Conservation (phyloP, 176 grass and related monocot genomes). For the Cenchrus americanus region DNA sequence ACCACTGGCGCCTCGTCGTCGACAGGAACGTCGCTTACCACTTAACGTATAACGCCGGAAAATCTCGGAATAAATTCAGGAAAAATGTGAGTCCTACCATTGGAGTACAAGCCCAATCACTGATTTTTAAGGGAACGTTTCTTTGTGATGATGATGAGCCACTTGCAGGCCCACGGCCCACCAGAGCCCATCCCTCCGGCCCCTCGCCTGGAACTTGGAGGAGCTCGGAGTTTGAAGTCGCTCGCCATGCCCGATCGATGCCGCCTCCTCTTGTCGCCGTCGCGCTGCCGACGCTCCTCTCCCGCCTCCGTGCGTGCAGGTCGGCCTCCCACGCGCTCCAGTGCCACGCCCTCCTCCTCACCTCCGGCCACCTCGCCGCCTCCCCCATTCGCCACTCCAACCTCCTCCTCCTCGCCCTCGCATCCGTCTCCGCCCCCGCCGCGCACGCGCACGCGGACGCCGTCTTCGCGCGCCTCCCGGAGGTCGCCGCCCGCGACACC, state of each 20-base stretch:
- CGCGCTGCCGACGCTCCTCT: conserved; percentile 47
- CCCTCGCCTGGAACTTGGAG: no score
- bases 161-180: no score
- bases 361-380: conserved; percentile 53
- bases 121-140: no score
- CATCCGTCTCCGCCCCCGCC: conserved; percentile 6
- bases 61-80: no score
- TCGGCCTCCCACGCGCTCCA: conserved; percentile 50
- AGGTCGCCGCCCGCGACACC: conserved; percentile 22
- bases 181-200: not conserved
- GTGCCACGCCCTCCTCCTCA: conserved; percentile 60
- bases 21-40: no score
- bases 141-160: no score
- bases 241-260: conserved; percentile 34
- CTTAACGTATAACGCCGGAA: no score
- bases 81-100: no score
- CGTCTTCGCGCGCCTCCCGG: conserved; percentile 46
- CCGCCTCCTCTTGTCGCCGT: conserved; percentile 28
- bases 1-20: no score
- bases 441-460: conserved; percentile 28
- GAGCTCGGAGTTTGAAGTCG: not conserved
- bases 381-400: conserved; percentile 44
- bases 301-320: conserved; percentile 46
- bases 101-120: no score
- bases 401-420: conserved; percentile 48